Base-by-base conservation (phyloP, 805 yeast genomes). In the Kuraishia capsulata region DNA sequence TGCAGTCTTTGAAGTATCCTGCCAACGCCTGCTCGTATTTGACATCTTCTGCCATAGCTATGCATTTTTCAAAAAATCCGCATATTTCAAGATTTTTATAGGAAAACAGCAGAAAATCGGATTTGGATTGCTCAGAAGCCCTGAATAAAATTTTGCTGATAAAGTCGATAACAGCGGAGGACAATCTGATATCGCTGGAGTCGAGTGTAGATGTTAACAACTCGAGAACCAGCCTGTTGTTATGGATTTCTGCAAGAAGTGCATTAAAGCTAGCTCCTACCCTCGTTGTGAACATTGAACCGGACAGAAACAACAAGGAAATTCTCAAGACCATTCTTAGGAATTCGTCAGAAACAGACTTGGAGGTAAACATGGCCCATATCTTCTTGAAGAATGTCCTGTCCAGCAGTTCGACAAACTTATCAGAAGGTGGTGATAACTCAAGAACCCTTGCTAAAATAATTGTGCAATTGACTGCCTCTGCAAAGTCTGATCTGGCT, bases 51-150 rank as follows among this genome's bases (percentile, higher is more conserved):
- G 61, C 51, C 41, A 67, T 46, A 33, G 57, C 62, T 5, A 64
- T 69, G 21, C 71, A 49, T 20, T 69, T 62, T 21, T 66, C 54
- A 44, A 70, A 66, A 44, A 72, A 69, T 16, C 66, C 67, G 8
- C 64, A 67, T 43, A 63, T 67, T 46, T 69, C 69, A 42, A 76
- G 59, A 43, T 70, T 62, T 20, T 68, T 67, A 4, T 69, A 60
- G 33, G 71, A 56, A 9, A 68, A 59, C 23, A 72, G 61, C 35
- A 73, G 55, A 3, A 66, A 17, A 20, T 62, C 63, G 43, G 67
- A 65, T 33, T 62, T 52, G 17, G 31, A 5, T 40, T 64, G 60
- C 37, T 64, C 64, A 39, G 68, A 53, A 11, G 69, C 63, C 45
- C 67, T 61, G 37, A 57, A 56, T 21, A 72, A 58, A 40, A 71